A percentile compares a stretch with the other conserved stretches of the same genome.
These are phyloP conservation scores for Singerocomus inundabilis DNA, from an alignment of 1,284 basidiomycete genomes.

Conservation along the genomic window DNA sequence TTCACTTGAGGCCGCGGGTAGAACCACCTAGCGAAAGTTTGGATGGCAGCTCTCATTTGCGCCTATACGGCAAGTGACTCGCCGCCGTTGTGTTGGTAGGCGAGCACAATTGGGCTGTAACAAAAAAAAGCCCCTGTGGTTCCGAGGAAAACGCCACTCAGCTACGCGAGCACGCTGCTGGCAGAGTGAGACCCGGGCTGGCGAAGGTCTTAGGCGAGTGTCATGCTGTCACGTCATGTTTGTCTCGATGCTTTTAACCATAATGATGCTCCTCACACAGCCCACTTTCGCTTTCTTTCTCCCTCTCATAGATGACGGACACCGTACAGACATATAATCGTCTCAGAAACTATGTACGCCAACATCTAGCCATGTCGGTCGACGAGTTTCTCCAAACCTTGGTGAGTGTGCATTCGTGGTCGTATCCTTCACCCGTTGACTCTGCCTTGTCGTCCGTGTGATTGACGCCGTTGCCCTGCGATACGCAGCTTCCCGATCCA, in stretches of 20 bases:
- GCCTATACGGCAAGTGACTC: no score
- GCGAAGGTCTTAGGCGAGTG: no score
- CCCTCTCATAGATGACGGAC: neutral
- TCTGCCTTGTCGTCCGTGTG: neutral
- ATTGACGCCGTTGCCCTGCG: neutral
- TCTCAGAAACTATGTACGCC: neutral
- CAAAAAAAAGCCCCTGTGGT: no score
- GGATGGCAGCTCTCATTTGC: no score
- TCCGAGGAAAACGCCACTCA: no score
- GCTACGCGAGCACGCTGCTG: no score
- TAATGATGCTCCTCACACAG: neutral
- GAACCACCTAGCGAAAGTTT: no score
- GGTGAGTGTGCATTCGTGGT: neutral
- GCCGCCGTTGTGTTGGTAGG: no score
- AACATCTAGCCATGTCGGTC: slow-evolving; percentile 10
- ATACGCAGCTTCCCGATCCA: slow-evolving; percentile 18
- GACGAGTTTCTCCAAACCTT: slow-evolving; percentile 14
- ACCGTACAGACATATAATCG: slow-evolving; percentile 14
- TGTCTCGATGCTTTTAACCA: neutral
- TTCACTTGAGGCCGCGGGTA: no score
- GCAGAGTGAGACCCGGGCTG: no score
- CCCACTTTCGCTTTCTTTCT: neutral
- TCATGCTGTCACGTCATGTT: neutral
- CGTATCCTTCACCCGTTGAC: no score
- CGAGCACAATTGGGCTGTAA: no score